Evolutionary conservation across 352 stramenopile species (phyloP), one percentile per base, ranked within the genome.

Genomic region (Phytophthora tentaculata): DNA sequence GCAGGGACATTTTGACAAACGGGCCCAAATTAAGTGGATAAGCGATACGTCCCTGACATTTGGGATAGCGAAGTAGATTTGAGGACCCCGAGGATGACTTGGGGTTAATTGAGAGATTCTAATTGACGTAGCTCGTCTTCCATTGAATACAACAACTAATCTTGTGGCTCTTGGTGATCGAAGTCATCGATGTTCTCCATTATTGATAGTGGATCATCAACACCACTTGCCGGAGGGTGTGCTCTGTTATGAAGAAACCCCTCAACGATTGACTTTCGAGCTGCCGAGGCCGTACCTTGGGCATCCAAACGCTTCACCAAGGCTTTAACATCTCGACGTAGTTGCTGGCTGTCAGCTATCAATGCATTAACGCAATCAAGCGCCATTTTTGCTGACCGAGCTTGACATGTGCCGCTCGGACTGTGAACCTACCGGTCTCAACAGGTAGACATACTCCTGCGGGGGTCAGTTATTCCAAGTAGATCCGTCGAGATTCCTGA

Each of bases 1-100:
- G 0, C 49, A 66, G 28, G 22, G 50, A 16, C 17, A 50, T 74
- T 77, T 51, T 14, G 53, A 71, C 61, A 65, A 2, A 44, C 24
- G 12, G 58, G 49, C 16, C 58, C 39, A 17, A 12, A 71, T 10
- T 52, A 20, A 52, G 16, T 10, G 6, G 45, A 52, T 8, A 52
- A 29, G 14, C 9, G 19, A 19, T 20, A 52, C 3, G 19, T 49
- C 16, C 7, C n/a, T 13, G 19, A 23, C 19, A 49, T 49, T 26
- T 26, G 5, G 39, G 2, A 45, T 49, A 26, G 8, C n/a, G 43
- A 49, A 24, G 19, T 49, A 7, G 19, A 4, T 4, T 17, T 16
- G 23, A 35, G 8, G 45, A 32, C 19, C 22, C 12, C 17, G 45
- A 52, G 13, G 45, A 52, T n/a, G 20, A 20, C n/a, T 24, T 52